These are phyloP conservation scores for Zoysia matrella DNA, from an alignment of 202 grass and related monocot genomes.

Conservation along the genomic window DNA sequence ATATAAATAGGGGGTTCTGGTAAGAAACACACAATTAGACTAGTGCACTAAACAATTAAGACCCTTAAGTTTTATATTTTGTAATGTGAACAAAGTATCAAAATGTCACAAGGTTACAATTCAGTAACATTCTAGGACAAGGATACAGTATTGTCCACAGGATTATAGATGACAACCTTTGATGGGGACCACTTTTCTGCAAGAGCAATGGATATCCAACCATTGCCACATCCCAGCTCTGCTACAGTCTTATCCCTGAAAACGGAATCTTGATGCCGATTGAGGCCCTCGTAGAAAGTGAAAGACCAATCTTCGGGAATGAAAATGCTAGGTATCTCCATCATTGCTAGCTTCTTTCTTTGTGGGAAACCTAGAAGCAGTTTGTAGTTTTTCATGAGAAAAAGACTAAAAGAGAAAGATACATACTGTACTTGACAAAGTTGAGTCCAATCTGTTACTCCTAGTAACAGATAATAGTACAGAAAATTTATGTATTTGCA, in stretches of 20 bases:
- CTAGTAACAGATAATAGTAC: too few relatives aligned
- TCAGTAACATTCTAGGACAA: not conserved
- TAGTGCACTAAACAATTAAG: slow-evolving; percentile 5
- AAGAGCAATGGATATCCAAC: slow-evolving; percentile 99
- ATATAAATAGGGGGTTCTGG: not conserved
- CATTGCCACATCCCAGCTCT: slow-evolving; percentile 92
- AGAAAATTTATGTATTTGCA: too few relatives aligned
- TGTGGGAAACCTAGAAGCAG: slow-evolving; percentile 69
- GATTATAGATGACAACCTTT: slow-evolving; percentile 60
- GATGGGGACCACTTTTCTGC: slow-evolving; percentile 85
- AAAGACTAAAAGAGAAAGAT: not conserved
- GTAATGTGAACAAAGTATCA: slow-evolving; percentile 2
- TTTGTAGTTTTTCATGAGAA: slow-evolving; percentile 34
- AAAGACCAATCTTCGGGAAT: slow-evolving; percentile 99
- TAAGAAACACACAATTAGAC: not conserved
- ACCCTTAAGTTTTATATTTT: not conserved
- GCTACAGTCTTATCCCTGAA: slow-evolving; percentile 86
- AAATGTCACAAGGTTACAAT: not conserved
- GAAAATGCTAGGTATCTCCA: slow-evolving; percentile 99
- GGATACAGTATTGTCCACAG: not conserved
- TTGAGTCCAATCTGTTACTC: not conserved
- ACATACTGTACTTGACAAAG: not conserved
- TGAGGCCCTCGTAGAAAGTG: slow-evolving; percentile 98
- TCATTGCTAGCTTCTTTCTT: slow-evolving; percentile 90
- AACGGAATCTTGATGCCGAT: slow-evolving; percentile 85